These are phyloP conservation scores for Cystofilobasidium ferigula DNA, from an alignment of 768 basidiomycete species.

Conservation along the genomic window DNA sequence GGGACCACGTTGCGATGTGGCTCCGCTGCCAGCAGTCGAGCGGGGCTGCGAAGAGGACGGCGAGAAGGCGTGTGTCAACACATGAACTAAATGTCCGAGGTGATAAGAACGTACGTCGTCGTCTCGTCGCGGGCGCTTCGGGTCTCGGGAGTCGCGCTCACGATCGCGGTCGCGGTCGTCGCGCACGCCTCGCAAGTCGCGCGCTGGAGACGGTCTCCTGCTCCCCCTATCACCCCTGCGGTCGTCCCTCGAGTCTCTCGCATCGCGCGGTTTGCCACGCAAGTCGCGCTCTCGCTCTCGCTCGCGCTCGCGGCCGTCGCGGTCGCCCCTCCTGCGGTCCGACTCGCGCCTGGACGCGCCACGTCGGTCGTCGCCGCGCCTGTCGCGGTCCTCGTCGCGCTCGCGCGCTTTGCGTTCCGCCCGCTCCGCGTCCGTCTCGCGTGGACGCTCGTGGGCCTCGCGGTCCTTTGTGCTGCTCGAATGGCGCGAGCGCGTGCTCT, in stretches of 20 bases:
- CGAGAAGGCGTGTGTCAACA: too few species aligned
- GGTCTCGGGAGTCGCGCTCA: conserved; percentile 24
- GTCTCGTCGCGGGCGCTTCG: background rate
- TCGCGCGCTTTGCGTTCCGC: background rate
- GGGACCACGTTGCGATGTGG: background rate
- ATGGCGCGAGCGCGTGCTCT: background rate
- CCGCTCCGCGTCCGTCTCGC: background rate
- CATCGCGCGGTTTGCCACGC: conserved; percentile 2
- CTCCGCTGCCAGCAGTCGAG: background rate
- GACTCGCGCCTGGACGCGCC: background rate
- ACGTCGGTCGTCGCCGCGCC: background rate
- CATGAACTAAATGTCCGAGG: background rate
- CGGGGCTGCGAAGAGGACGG: background rate
- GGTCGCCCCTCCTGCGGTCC: background rate
- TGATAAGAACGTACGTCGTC: background rate
- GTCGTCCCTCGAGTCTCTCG: conserved; percentile 71
- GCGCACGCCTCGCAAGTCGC: conserved; percentile 41
- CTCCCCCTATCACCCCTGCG: conserved; percentile 40
- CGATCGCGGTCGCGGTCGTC: conserved; percentile 32
- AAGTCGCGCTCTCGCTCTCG: background rate
- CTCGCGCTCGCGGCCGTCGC: conserved; percentile 2
- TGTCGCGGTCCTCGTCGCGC: background rate
- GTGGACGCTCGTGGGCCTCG: background rate
- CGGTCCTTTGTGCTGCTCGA: background rate
- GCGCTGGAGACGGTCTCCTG: conserved; percentile 35